Conservation (phyloP, 2,329 filamentous ascomycete genomes). For the Aureobasidium uvarum region DNA sequence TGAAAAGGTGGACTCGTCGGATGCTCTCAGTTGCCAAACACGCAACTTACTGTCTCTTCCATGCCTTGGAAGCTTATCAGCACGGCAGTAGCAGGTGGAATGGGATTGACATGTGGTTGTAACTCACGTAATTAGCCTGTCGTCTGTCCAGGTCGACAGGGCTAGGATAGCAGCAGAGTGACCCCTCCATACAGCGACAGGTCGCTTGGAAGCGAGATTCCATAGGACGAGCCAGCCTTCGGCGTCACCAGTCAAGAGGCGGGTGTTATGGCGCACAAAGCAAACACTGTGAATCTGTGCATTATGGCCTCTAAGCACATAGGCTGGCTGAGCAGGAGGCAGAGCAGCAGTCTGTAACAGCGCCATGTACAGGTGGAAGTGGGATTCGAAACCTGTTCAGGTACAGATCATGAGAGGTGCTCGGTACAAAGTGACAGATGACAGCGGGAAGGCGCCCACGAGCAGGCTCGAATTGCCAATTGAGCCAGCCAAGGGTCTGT, state of each 20-base stretch:
- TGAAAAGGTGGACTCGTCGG: slow-evolving; percentile 64
- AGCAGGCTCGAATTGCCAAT: slow-evolving; percentile 17
- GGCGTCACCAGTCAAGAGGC: slow-evolving; percentile 81
- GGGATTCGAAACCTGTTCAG: not conserved
- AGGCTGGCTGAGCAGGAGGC: slow-evolving; percentile 57
- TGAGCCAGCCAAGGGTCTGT: slow-evolving; percentile 15
- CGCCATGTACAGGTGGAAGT: not conserved
- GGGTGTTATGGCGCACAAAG: slow-evolving; percentile 70
- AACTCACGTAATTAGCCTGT: slow-evolving; percentile 78
- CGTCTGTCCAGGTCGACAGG: slow-evolving; percentile 66
- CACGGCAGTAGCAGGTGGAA: not conserved
- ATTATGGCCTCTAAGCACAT: slow-evolving; percentile 82
- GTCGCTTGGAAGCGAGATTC: slow-evolving; percentile 77
- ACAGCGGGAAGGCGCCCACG: slow-evolving; percentile 19
- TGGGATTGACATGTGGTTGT: not conserved
- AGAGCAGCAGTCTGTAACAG: slow-evolving; percentile 28
- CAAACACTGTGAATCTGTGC: slow-evolving; percentile 73
- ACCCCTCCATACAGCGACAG: slow-evolving; percentile 80
- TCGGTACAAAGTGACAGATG: slow-evolving; percentile 23
- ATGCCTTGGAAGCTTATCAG: slow-evolving; percentile 59
- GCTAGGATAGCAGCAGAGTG: slow-evolving; percentile 77
- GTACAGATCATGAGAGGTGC: slow-evolving; percentile 19
- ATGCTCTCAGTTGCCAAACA: slow-evolving; percentile 70
- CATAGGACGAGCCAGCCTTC: slow-evolving; percentile 87
- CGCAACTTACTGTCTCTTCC: slow-evolving; percentile 83